phyloP scores from a whole-genome alignment of 805 yeast species.

The Metschnikowia lachancei region DNA sequence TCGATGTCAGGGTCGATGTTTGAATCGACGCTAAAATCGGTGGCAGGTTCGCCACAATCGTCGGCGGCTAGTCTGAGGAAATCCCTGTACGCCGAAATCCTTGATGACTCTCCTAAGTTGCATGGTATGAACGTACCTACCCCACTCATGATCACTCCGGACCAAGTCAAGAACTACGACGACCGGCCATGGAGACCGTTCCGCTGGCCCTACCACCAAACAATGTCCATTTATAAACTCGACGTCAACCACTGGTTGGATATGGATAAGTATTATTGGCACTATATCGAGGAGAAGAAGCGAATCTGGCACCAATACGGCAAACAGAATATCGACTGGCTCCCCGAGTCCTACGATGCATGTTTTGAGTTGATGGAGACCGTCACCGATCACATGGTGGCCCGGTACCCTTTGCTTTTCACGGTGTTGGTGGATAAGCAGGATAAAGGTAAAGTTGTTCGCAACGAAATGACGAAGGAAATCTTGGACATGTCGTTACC shows the following conservation, averaged over 20 bases:
- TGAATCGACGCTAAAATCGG: too few relatives aligned
- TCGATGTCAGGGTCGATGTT: too few relatives aligned
- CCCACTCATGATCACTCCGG: constrained; percentile 63
- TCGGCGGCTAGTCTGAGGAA: too few relatives aligned
- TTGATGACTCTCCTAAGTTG: too few relatives aligned
- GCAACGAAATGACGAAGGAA: constrained; percentile 63
- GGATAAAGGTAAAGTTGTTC: constrained; percentile 50
- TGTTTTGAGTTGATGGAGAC: constrained; percentile 61
- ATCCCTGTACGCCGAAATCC: too few relatives aligned
- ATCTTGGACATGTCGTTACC: constrained; percentile 58
- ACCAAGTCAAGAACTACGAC: constrained; percentile 60
- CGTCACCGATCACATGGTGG: constrained; percentile 57
- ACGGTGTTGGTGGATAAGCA: constrained; percentile 39
- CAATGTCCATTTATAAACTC: constrained; percentile 71
- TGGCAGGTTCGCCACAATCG: too few relatives aligned
- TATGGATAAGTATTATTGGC: constrained; percentile 73
- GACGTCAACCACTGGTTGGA: constrained; percentile 76
- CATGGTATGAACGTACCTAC: constrained; percentile 44
- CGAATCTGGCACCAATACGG: constrained; percentile 59
- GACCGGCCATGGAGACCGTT: constrained; percentile 82
- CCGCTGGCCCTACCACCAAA: constrained; percentile 78
- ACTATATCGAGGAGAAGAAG: constrained; percentile 61
- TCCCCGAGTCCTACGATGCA: constrained; percentile 63
- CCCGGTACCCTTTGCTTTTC: constrained; percentile 63
- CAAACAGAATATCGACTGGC: constrained; percentile 59